Percentiles rank a stretch among this genome's conserved stretches.
Evolutionary conservation across 345 rosid genomes (phyloP).

Genomic region (Mangifera indica): DNA sequence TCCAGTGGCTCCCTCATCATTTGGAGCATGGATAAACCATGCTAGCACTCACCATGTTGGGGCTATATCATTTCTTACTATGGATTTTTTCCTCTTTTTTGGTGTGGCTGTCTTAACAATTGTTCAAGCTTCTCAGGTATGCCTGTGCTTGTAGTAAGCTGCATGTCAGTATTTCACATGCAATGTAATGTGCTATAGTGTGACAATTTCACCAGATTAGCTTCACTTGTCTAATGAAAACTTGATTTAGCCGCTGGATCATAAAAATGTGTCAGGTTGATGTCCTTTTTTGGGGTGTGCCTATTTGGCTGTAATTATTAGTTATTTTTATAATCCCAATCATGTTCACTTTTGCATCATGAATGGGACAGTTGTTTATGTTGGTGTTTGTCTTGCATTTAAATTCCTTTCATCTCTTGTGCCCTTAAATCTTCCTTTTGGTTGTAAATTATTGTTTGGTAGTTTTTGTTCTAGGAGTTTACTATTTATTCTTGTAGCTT

Average conservation of each 20-base stretch:
- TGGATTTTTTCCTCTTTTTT: constrained; percentile 75
- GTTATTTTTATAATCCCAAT: not conserved
- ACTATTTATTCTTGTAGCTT: too few species aligned
- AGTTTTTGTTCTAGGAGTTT: not conserved
- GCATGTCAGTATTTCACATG: not conserved
- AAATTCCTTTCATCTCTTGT: too few species aligned
- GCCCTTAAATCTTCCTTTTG: not conserved
- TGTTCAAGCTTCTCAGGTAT: constrained; percentile 93
- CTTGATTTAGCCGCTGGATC: constrained; percentile 1
- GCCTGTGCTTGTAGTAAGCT: not conserved
- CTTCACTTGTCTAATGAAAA: too few species aligned
- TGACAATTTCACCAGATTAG: not conserved
- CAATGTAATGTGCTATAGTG: not conserved
- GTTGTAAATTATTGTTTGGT: not conserved
- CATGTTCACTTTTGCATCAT: not conserved
- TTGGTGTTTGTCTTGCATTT: not conserved
- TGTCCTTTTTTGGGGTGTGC: not conserved
- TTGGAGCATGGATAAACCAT: constrained; percentile 69
- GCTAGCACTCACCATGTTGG: constrained; percentile 56
- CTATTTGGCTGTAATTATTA: not conserved
- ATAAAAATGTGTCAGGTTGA: not conserved
- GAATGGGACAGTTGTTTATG: not conserved
- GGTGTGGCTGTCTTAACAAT: constrained; percentile 73
- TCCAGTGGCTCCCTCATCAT: constrained; percentile 72
- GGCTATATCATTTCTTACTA: constrained; percentile 64